A percentile compares a stretch with the other conserved stretches of the same genome.
phyloP scores from a whole-genome alignment of 2,329 filamentous ascomycete species.

The Ascochyta clinopodiicola region DNA sequence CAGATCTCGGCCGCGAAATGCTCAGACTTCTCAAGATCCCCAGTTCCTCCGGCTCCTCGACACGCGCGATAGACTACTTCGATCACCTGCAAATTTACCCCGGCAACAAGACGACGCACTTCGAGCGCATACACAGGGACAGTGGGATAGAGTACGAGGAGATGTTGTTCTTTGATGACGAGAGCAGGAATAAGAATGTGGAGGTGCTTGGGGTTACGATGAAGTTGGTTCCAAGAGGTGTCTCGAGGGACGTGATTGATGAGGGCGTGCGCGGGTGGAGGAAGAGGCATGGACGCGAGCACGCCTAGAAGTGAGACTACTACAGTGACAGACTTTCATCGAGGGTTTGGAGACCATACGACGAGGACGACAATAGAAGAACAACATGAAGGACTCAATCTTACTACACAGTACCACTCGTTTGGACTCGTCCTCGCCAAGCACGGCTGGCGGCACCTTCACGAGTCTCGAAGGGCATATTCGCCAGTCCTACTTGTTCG shows the following conservation, averaged over 20 bases:
- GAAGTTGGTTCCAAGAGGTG: slow-evolving; percentile 79
- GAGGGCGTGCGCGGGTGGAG: slow-evolving; percentile 83
- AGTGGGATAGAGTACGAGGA: slow-evolving; percentile 77
- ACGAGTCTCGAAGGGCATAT: not conserved
- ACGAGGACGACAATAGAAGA: not conserved
- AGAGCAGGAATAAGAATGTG: slow-evolving; percentile 84
- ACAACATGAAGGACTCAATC: not conserved
- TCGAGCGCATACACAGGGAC: slow-evolving; percentile 72
- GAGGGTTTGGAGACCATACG: too few relatives aligned
- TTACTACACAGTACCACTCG: not conserved
- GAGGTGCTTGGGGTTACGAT: slow-evolving; percentile 82
- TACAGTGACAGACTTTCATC: too few relatives aligned
- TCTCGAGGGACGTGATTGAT: slow-evolving; percentile 79
- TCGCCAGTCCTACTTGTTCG: not conserved
- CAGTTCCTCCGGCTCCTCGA: slow-evolving; percentile 56
- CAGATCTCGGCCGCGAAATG: slow-evolving; percentile 80
- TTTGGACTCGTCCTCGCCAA: not conserved
- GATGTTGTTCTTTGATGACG: slow-evolving; percentile 97
- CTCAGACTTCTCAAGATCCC: slow-evolving; percentile 74
- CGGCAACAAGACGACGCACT: slow-evolving; percentile 83
- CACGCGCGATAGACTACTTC: slow-evolving; percentile 59
- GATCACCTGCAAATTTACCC: slow-evolving; percentile 70
- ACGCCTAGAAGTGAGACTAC: slow-evolving; percentile 10
- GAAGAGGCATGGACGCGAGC: slow-evolving; percentile 64
- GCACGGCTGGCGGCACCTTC: not conserved